phyloP scores from a whole-genome alignment of 2,329 filamentous ascomycete species.

The Drechslerella coelobrocha region DNA sequence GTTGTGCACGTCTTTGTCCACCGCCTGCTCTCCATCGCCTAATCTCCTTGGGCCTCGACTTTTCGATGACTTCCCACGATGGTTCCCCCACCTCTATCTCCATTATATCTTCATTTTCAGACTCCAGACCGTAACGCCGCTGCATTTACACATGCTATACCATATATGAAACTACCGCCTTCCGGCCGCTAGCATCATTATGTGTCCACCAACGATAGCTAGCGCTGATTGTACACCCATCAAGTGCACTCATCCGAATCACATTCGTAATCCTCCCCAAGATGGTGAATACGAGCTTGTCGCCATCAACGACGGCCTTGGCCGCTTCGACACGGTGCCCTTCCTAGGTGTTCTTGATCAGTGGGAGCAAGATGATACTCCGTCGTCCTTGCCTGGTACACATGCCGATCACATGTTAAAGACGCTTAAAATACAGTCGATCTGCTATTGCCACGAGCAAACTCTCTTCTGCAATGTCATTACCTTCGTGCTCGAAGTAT shows the following conservation, averaged over 20 bases:
- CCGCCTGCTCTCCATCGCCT: too few relatives aligned
- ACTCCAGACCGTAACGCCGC: neutral
- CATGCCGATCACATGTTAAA: conserved; percentile 13
- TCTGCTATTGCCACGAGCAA: conserved; percentile 35
- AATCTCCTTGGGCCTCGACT: neutral
- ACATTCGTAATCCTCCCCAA: conserved; percentile 22
- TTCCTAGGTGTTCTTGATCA: conserved; percentile 30
- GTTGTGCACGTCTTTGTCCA: too few relatives aligned
- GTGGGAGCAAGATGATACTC: conserved; percentile 25
- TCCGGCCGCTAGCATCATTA: neutral
- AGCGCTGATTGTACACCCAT: neutral
- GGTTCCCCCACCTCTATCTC: neutral
- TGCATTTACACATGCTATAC: neutral
- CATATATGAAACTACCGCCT: neutral
- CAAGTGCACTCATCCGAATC: conserved; percentile 42
- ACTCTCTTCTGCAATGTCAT: conserved; percentile 26
- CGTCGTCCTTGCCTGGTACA: conserved; percentile 4
- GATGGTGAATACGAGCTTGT: conserved; percentile 21
- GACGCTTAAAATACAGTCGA: conserved; percentile 20
- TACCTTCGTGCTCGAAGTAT: conserved; percentile 24
- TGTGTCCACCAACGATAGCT: conserved; percentile 18
- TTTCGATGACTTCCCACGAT: too few relatives aligned
- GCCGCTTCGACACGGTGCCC: conserved; percentile 38
- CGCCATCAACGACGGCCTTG: conserved; percentile 28
- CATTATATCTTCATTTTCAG: neutral